A percentile compares a stretch with the other conserved stretches of the same genome.
Evolutionary conservation across 257 asterid species (phyloP).

Genomic region (Sherardia arvensis): DNA sequence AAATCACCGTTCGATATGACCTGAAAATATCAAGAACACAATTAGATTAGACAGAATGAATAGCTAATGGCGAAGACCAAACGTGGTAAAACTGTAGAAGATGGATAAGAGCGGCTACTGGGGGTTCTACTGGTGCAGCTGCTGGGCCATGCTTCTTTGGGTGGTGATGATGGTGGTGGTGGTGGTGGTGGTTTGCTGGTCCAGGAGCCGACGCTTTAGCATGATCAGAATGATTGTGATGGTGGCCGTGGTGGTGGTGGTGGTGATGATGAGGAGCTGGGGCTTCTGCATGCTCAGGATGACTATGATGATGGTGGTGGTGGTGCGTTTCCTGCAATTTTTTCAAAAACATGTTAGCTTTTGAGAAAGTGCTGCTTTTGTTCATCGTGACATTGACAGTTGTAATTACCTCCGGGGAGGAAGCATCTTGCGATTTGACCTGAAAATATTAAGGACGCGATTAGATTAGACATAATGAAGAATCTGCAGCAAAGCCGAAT

Average conservation of each 20-base stretch:
- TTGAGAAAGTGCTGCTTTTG: neutral
- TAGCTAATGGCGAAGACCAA: no score
- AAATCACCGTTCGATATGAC: no score
- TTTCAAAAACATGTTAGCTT: neutral
- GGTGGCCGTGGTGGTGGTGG: neutral
- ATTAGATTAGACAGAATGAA: no score
- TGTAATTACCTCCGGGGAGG: neutral
- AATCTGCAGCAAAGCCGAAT: no score
- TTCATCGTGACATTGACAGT: neutral
- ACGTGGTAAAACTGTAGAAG: no score
- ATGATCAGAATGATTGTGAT: neutral
- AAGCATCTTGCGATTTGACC: constrained; percentile 5
- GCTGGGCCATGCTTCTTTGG: no score
- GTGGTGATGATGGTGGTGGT: neutral
- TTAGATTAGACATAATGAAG: neutral
- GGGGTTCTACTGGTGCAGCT: no score
- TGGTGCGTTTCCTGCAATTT: neutral
- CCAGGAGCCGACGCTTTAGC: neutral
- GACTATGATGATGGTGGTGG: neutral
- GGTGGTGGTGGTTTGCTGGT: neutral
- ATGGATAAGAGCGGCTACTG: no score
- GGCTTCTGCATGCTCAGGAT: neutral
- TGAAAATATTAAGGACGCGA: neutral
- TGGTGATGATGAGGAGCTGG: neutral
- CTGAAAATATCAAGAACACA: no score